Base-by-base conservation (phyloP, 148 eudicot species). In the Rhododendron kiyosumense region DNA sequence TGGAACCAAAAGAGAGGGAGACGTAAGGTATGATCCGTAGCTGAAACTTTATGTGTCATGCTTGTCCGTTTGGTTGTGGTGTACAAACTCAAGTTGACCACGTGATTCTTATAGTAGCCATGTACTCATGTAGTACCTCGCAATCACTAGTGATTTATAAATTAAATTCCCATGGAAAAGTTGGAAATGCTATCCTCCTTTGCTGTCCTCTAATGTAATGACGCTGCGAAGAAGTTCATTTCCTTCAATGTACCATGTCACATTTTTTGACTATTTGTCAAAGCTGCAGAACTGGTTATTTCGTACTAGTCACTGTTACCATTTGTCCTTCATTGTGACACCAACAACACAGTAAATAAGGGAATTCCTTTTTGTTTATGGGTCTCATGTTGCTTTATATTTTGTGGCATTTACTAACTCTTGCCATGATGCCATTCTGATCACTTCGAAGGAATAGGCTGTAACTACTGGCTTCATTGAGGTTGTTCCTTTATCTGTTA, bases 1-100 rank as follows among this genome's bases (percentile, higher is more conserved):
- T 89, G 98, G 99, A 89, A 97, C 99, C 45, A 97, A 97, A 87
- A 90, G 95, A 85, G 99, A 97, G 88, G 88, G 93, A 85, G 96
- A 94, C 84, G 95, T 97, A 63, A 94, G 98, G 99, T 97, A 94
- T 36, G 88, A 52, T 38, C 87, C 46, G 67, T 12, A 52, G 46
- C 85, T 76, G 30, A 69, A 36, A 38, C 43, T n/a, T 79, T 67
- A 48, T 48, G 13, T 8, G 54, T 14, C 38, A 32, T 61, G 24
- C 78, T 7, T 24, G 41, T 24, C 14, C 14, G 14, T 51, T 11
- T 13, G 36, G 30, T 5, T 17, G 49, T 14, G 51, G 57, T 9
- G 24, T 24, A 22, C 43, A 59, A 61, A 61, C 67, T 20, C 57
- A 85, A 10, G 61, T 34, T 71, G 74, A 65, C 78, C 15, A 17